Evolutionary conservation across 805 yeast species (phyloP).

Genomic region (Spathaspora gorwiae): DNA sequence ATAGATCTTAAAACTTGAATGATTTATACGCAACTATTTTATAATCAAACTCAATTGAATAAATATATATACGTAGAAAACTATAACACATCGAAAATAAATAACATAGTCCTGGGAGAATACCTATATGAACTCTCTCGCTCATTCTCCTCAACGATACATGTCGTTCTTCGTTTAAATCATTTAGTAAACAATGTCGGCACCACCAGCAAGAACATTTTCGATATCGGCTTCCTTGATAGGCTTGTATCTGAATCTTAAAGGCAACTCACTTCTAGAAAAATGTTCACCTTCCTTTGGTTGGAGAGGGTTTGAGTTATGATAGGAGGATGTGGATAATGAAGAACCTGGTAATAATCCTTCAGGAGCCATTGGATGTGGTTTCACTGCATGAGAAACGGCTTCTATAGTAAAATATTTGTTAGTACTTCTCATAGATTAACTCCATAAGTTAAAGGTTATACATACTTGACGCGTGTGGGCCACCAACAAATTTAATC

Average conservation of each 20-base stretch:
- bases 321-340: conserved; percentile 7
- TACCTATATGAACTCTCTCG: background rate
- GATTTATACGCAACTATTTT: no score
- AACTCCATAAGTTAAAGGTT: no score
- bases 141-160: background rate
- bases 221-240: conserved; percentile 71
- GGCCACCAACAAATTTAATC: conserved; percentile 85
- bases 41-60: no score
- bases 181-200: conserved; percentile 48
- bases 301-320: conserved; percentile 34
- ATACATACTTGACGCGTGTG: conserved; percentile 52
- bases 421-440: conserved; percentile 3
- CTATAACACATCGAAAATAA: no score
- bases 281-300: conserved; percentile 39
- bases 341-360: conserved; percentile 37
- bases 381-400: conserved; percentile 12
- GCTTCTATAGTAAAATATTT: conserved; percentile 3
- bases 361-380: conserved; percentile 40
- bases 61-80: no score
- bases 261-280: conserved; percentile 65
- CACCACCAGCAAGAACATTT: conserved; percentile 79
- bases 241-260: conserved; percentile 63
- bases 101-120: no score
- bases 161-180: no score
- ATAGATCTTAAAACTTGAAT: no score